Evolutionary conservation across 2,329 filamentous ascomycete species (phyloP), one percentile per base, ranked within the genome.

Genomic region (Geosmithia putterillii): DNA sequence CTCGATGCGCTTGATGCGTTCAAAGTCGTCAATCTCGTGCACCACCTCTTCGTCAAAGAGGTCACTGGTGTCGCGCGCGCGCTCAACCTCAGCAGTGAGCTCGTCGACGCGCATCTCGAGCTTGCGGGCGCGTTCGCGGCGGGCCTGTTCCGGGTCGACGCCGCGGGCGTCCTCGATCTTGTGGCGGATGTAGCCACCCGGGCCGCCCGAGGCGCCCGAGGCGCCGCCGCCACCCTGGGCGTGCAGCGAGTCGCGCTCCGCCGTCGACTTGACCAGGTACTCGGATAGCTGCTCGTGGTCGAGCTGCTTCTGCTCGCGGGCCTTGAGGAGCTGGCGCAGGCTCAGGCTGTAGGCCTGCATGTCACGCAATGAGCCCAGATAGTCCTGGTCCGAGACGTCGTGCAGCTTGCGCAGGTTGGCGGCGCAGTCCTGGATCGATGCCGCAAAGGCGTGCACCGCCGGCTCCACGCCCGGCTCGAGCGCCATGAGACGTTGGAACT

Each of bases 151-250:
- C 63, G 96, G 92, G 62, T 98, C 92, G 4, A 98, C 89, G 14
- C 92, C 92, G 17, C 92, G 81, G 49, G 95, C 89, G 57, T 98
- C 92, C 63, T 98, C 92, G 55, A 98, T 83, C 64, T 96, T 96
- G 59, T 83, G 82, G 38, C 89, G 83, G 51, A 98, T 76, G 67
- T 95, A 96, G 4, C 85, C 82, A 12, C 82, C 85, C 0, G 88
- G 84, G 1, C 88, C 88, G 6, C 50, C n/a, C 86, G 70, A 43
- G 18, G 21, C 34, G 1, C 17, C 10, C 17, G 28, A 37, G 0
- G 87, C 83, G 7, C 50, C 86, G 41, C 77, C 76, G 19, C 57
- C 53, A 42, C 57, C 54, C 51, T 82, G 79, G 10, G 80, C 78
- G 8, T 73, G 71, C 3, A 95, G 77, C 15, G 76, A 71, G 62